phyloP scores from a whole-genome alignment of 2,329 filamentous ascomycete genomes.

The Colletotrichum magnum region DNA sequence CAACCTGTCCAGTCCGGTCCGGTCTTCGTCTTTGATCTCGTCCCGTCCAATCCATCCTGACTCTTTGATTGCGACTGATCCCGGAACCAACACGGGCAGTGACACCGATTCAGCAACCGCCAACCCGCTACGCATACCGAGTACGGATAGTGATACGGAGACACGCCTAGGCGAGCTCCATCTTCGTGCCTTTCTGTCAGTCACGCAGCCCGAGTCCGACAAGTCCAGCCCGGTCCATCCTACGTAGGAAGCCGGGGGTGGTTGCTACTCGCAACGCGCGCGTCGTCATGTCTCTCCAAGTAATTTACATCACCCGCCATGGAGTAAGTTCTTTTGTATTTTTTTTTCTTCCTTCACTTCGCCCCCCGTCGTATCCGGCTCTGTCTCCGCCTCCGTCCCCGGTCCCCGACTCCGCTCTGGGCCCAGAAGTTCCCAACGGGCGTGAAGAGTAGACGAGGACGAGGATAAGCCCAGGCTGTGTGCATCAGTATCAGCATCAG shows the following conservation, averaged over 20 bases:
- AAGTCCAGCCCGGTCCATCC: background rate
- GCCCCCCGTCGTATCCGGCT: slow-evolving; percentile 20
- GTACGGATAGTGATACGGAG: slow-evolving; percentile 4
- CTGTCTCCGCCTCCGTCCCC: slow-evolving; percentile 36
- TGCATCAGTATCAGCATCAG: too few relatives aligned
- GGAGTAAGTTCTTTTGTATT: slow-evolving; percentile 70
- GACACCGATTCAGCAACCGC: background rate
- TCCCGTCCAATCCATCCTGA: slow-evolving; percentile 2
- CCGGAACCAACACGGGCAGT: slow-evolving; percentile 7
- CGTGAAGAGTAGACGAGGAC: background rate
- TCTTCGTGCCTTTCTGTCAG: background rate
- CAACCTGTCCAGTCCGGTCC: background rate
- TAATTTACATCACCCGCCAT: slow-evolving; percentile 82
- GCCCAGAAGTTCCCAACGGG: slow-evolving; percentile 18
- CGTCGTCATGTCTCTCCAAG: slow-evolving; percentile 72
- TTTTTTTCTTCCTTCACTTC: background rate
- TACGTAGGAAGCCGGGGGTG: background rate
- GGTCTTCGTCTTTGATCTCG: slow-evolving; percentile 4
- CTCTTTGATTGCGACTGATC: slow-evolving; percentile 1
- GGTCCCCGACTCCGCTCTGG: slow-evolving; percentile 6
- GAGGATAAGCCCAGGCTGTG: background rate
- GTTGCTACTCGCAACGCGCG: slow-evolving; percentile 14
- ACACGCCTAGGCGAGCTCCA: background rate
- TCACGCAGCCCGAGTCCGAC: background rate
- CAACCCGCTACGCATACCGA: background rate